These are phyloP conservation scores for Solanum pinnatisectum DNA, from an alignment of 257 asterid species.

Conservation along the genomic window DNA sequence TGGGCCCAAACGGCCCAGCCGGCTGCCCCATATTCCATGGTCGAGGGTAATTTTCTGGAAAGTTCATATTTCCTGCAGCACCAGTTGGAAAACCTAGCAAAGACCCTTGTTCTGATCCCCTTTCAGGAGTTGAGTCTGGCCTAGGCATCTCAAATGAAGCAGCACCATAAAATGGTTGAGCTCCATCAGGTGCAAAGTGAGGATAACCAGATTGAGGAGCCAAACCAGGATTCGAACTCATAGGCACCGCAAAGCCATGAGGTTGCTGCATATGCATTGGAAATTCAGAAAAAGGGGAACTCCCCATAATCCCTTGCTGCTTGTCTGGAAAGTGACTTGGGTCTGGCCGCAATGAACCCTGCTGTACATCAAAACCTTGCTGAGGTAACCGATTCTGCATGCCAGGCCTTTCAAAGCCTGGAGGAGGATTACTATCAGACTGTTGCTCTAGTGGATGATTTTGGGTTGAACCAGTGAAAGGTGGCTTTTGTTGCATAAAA, in stretches of 20 bases:
- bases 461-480: constrained; percentile 46
- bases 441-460: constrained; percentile 54
- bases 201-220: constrained; percentile 66
- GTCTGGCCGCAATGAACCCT: constrained; percentile 39
- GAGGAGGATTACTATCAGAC: constrained; percentile 39
- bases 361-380: constrained; percentile 49
- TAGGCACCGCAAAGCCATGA: constrained; percentile 25
- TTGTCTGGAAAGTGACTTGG: constrained; percentile 37
- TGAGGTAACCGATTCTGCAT: constrained; percentile 48
- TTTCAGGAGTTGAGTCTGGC: constrained; percentile 48
- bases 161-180: constrained; percentile 54
- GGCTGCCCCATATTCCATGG: constrained; percentile 56
- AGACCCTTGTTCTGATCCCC: constrained; percentile 60
- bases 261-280: constrained; percentile 21
- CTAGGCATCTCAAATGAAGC: constrained; percentile 54
- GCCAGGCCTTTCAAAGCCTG: constrained; percentile 46
- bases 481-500: constrained; percentile 39
- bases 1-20: constrained; percentile 45
- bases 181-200: constrained; percentile 48
- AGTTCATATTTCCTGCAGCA: constrained; percentile 44
- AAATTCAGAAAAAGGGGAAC: constrained; percentile 12
- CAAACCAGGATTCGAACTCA: constrained; percentile 29
- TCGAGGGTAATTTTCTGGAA: constrained; percentile 50
- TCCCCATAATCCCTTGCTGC: constrained; percentile 11
- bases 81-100: constrained; percentile 54